A percentile compares a stretch with the other conserved stretches of the same genome.
Conservation (phyloP, 345 rosid genomes). For the Melaleuca quinquenervia region DNA sequence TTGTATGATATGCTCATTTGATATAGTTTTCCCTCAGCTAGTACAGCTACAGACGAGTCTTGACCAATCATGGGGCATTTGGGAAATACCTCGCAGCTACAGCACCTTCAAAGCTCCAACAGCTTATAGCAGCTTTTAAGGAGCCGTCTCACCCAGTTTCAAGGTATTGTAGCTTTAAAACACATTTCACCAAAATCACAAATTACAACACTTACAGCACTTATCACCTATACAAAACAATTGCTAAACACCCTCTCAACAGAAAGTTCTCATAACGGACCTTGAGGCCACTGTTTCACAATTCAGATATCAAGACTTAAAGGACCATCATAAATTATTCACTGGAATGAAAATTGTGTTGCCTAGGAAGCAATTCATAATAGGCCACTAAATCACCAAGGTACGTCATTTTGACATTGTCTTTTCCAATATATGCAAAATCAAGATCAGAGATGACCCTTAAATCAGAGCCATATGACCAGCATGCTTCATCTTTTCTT, state of each 20-base stretch:
- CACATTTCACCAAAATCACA: neutral
- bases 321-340: neutral
- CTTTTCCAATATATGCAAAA: neutral
- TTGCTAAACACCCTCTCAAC: neutral
- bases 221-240: neutral
- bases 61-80: neutral
- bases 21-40: neutral
- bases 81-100: neutral
- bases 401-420: neutral
- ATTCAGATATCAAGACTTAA: neutral
- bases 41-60: neutral
- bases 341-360: neutral
- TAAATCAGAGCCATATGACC: neutral
- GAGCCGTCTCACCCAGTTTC: neutral
- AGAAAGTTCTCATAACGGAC: neutral
- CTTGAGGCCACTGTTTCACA: neutral
- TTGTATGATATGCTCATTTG: neutral
- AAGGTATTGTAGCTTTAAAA: neutral
- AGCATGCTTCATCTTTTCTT: neutral
- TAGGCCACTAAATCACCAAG: neutral
- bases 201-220: neutral
- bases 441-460: neutral
- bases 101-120: neutral
- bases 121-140: neutral
- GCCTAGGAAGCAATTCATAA: neutral